These are phyloP conservation scores for Neurospora sp. DNA, from an alignment of 2,329 filamentous ascomycete genomes.

Conservation along the genomic window DNA sequence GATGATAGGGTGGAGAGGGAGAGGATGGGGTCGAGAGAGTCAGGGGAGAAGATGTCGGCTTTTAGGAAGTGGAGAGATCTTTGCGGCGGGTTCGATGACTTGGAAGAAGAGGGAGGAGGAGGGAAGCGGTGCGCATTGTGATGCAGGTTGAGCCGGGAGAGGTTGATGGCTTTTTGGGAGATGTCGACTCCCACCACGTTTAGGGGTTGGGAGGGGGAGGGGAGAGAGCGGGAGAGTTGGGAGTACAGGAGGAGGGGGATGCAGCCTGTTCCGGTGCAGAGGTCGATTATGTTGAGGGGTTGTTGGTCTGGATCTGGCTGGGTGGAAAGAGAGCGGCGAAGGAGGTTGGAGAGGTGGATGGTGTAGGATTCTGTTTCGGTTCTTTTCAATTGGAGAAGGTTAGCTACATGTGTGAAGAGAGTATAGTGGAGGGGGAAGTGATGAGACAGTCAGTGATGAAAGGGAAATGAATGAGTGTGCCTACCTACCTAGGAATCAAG, in stretches of 20 bases:
- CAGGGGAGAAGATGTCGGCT: conserved; percentile 14
- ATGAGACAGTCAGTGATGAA: too few species aligned
- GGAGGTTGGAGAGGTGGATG: conserved; percentile 39
- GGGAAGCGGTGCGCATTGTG: conserved; percentile 31
- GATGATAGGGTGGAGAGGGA: not conserved
- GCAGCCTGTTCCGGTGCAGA: conserved; percentile 88
- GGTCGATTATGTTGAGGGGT: conserved; percentile 59
- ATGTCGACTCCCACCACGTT: conserved; percentile 65
- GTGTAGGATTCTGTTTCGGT: conserved; percentile 65
- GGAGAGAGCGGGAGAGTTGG: conserved; percentile 29
- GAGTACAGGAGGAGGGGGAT: conserved; percentile 63
- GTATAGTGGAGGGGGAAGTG: not conserved
- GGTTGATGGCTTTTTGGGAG: conserved; percentile 50
- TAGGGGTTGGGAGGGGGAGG: conserved; percentile 26
- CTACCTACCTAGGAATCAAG: conserved; percentile 64
- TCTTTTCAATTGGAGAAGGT: conserved; percentile 21
- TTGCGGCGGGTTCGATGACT: conserved; percentile 11
- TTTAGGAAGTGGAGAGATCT: conserved; percentile 6
- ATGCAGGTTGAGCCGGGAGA: conserved; percentile 56
- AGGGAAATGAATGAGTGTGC: too few species aligned
- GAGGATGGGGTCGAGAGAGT: not conserved
- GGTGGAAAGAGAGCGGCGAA: conserved; percentile 20
- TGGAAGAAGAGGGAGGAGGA: conserved; percentile 3
- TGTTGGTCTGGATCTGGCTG: not conserved
- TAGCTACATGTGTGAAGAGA: not conserved